phyloP scores from a whole-genome alignment of 306 rosid genomes.

The Purshia tridentata region DNA sequence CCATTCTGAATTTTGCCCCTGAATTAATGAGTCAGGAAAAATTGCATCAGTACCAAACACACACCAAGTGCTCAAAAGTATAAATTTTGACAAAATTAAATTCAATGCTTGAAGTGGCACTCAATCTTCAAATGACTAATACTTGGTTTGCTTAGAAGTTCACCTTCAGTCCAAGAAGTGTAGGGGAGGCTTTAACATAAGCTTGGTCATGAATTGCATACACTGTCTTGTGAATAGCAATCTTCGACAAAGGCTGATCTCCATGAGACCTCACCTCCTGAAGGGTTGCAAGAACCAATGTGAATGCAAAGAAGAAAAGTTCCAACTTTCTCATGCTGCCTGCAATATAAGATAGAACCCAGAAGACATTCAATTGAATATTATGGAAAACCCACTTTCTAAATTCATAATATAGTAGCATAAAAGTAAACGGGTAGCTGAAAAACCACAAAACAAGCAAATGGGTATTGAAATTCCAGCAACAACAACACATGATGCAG shows the following conservation, averaged over 20 bases:
- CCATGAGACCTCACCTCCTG: conserved; percentile 54
- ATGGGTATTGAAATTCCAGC: neutral
- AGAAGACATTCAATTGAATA: neutral
- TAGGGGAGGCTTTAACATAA: conserved; percentile 51
- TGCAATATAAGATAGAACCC: conserved; percentile 28
- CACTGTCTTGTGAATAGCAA: conserved; percentile 51
- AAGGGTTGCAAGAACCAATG: conserved; percentile 40
- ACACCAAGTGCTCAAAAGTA: neutral
- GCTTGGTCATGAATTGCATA: conserved; percentile 52
- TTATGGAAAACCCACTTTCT: neutral
- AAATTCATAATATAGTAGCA: neutral
- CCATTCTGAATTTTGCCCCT: conserved; percentile 80
- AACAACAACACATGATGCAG: neutral
- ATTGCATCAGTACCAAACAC: conserved; percentile 26
- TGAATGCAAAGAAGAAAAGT: conserved; percentile 34
- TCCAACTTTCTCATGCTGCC: conserved; percentile 41
- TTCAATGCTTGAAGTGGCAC: neutral
- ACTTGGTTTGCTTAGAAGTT: conserved; percentile 16
- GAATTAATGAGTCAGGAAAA: conserved; percentile 17
- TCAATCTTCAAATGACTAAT: neutral
- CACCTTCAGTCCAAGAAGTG: conserved; percentile 64
- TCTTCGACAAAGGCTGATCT: conserved; percentile 66
- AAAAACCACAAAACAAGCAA: neutral
- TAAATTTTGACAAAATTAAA: neutral
- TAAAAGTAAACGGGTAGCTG: neutral